Evolutionary conservation across 305 asterid genomes (phyloP).

Genomic region (Fraxinus velutina): DNA sequence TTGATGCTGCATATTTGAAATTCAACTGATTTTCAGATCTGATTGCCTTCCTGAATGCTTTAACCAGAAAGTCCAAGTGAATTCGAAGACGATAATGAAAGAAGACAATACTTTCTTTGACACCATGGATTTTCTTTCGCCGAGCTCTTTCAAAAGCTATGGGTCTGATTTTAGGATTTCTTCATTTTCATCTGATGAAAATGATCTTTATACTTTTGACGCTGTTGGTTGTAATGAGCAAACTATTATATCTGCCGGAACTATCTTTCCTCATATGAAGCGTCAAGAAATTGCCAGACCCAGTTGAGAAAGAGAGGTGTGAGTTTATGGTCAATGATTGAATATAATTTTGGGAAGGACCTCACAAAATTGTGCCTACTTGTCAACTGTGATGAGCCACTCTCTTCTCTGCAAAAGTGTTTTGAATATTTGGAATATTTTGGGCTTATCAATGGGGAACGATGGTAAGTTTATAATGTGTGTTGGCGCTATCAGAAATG

Average conservation of each 20-base stretch:
- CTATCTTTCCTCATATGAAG: background rate
- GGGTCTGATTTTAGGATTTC: constrained; percentile 4
- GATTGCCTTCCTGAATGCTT: background rate
- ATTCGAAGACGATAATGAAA: background rate
- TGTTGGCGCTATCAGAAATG: background rate
- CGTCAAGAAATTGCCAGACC: constrained; percentile 10
- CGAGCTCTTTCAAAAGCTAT: constrained; percentile 10
- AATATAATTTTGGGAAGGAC: constrained; percentile 7
- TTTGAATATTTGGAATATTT: constrained; percentile 13
- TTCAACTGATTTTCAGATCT: background rate
- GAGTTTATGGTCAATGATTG: constrained; percentile 6
- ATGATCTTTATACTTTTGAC: constrained; percentile 4
- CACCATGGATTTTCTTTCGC: background rate
- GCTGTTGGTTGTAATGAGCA: background rate
- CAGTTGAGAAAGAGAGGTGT: constrained; percentile 1
- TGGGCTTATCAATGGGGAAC: constrained; percentile 9
- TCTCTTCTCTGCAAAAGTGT: constrained; percentile 5
- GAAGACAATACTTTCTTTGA: constrained; percentile 4
- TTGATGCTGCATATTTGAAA: background rate
- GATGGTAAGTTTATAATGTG: background rate
- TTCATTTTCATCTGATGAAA: background rate
- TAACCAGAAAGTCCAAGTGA: background rate
- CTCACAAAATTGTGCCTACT: constrained; percentile 7
- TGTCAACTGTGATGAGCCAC: background rate
- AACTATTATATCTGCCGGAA: background rate